Evolutionary conservation across 1,284 basidiomycete genomes (phyloP), one percentile per base, ranked within the genome.

Genomic region (Golubevia sp.): DNA sequence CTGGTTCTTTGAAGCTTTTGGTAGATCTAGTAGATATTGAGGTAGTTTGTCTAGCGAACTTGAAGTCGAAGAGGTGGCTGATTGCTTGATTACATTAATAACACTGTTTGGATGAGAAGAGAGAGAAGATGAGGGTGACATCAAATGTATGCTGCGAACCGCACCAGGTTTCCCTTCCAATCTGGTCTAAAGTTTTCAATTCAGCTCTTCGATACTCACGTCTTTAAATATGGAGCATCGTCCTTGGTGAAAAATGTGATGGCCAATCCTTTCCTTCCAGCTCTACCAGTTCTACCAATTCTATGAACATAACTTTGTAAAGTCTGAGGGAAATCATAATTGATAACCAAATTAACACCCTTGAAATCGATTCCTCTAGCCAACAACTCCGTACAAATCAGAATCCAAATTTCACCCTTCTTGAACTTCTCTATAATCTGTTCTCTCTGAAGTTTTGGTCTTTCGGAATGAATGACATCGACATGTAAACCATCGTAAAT

Each of bases 351-450:
- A 68, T 91, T 88, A 51, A 99, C 91, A 13, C 94, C 94, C 83
- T 92, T 92, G 86, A 99, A 98, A 82, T 99, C 96, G 90, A 99
- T 95, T 2, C 96, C 97, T 70, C 97, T 88, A 11, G 93, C 94
- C 90, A 80, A 71, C 23, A 79, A 64, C 58, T 83, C 80, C 2
- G 80, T 81, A 58, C 76, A 79, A 51, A 83, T 83, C 8, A 83
- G 62, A 18, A 82, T 70, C 80, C 80, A 82, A 13, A 81, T 70
- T 13, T 81, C 70, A 5, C 80, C 96, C 70, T 87, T 87, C 53
- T 92, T 90, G 89, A 99, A 97, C 21, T 91, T 89, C 53, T 88
- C 48, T 49, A 83, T 69, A 5, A 79, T 78, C 73, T 93, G 90
- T 71, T 96, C 93, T 53, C 96, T 88, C 83, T 96, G 92, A 73